phyloP scores from a whole-genome alignment of 176 grass and related monocot species.

The Poa pratensis region DNA sequence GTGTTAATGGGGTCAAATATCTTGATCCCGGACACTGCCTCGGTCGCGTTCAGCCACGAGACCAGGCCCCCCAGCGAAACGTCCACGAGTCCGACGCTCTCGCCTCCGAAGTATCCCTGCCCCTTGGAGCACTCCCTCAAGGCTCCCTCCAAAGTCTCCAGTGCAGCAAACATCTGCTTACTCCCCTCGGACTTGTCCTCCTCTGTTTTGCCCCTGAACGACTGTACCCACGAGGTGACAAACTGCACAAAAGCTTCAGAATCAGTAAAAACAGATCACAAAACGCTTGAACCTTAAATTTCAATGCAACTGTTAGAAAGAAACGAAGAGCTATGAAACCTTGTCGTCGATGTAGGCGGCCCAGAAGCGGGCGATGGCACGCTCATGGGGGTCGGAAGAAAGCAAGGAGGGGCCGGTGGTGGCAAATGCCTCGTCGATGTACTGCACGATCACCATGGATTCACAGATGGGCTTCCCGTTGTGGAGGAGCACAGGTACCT shows the following conservation, averaged over 20 bases:
- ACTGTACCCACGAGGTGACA: background rate
- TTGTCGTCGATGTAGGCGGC: background rate
- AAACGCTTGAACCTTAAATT: background rate
- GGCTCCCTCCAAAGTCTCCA: slow-evolving; percentile 42
- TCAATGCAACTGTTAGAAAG: background rate
- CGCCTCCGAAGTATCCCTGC: slow-evolving; percentile 53
- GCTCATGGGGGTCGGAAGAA: background rate
- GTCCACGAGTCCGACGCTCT: slow-evolving; percentile 47
- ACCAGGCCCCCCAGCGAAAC: slow-evolving; percentile 25
- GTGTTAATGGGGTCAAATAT: slow-evolving; percentile 35
- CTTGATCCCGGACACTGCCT: slow-evolving; percentile 7
- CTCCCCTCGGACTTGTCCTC: slow-evolving; percentile 18
- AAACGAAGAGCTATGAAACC: background rate
- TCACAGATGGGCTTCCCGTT: slow-evolving; percentile 34
- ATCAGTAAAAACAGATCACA: background rate
- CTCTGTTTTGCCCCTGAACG: slow-evolving; percentile 10
- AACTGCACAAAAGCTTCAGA: background rate
- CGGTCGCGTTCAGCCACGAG: slow-evolving; percentile 4
- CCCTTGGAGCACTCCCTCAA: slow-evolving; percentile 36
- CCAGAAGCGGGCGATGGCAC: background rate
- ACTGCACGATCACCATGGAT: slow-evolving; percentile 23
- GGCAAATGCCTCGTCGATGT: background rate
- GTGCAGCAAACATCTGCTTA: background rate
- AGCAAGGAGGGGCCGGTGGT: background rate
- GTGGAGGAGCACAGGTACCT: slow-evolving; percentile 61